phyloP scores from a whole-genome alignment of 2,329 filamentous ascomycete species.

The Juglanconis sp. region DNA sequence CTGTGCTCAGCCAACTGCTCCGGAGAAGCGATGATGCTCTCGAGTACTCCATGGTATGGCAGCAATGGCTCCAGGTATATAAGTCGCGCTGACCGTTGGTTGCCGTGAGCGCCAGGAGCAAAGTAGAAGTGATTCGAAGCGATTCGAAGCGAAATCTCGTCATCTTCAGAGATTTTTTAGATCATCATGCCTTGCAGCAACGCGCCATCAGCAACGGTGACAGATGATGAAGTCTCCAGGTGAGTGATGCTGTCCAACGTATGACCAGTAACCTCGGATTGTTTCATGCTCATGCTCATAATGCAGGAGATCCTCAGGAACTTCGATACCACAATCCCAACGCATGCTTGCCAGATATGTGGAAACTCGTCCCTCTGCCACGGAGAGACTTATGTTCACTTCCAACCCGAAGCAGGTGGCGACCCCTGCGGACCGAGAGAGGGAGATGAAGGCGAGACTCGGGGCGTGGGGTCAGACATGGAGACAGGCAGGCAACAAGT shows the following conservation, averaged over 20 bases:
- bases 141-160: background rate
- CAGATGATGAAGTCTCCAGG: background rate
- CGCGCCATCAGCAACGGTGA: background rate
- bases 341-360: background rate
- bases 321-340: background rate
- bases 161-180: background rate
- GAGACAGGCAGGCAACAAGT: background rate
- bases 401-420: background rate
- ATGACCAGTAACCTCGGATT: background rate
- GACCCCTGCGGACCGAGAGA: background rate
- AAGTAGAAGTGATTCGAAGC: background rate
- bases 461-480: background rate
- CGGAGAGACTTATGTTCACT: background rate
- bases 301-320: background rate
- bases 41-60: too few relatives aligned
- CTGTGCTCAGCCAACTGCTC: too few relatives aligned
- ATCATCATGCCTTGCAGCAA: slow-evolving; percentile 1
- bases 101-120: too few relatives aligned
- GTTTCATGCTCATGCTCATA: background rate
- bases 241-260: background rate
- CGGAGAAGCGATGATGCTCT: too few relatives aligned
- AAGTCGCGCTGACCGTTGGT: too few relatives aligned
- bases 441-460: slow-evolving; percentile 1
- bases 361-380: background rate
- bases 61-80: too few relatives aligned